These are phyloP conservation scores for Penicillium sp. DNA, from an alignment of 2,329 filamentous ascomycete species.

Conservation along the genomic window DNA sequence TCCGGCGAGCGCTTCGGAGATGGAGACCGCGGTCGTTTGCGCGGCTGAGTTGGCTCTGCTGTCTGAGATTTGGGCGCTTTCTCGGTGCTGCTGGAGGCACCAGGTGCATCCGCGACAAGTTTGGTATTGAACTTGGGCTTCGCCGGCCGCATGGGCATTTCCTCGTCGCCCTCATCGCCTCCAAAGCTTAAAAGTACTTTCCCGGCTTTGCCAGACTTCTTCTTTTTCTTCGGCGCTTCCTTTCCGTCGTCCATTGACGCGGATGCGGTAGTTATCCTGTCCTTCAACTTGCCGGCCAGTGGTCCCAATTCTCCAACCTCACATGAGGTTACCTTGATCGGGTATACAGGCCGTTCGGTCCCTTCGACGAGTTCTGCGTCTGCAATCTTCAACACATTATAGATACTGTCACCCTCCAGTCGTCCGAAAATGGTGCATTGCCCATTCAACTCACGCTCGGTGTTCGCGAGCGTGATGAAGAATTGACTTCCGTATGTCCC, in stretches of 20 bases:
- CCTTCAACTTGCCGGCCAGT: constrained; percentile 46
- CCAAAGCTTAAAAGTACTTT: constrained; percentile 50
- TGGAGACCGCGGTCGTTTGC: constrained; percentile 36
- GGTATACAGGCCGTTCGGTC: constrained; percentile 80
- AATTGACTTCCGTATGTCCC: constrained; percentile 94
- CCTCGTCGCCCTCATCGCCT: constrained; percentile 42
- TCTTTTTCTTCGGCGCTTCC: constrained; percentile 40
- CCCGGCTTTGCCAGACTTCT: constrained; percentile 41
- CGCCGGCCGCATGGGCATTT: constrained; percentile 36
- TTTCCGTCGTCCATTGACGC: constrained; percentile 26
- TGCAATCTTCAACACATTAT: constrained; percentile 90
- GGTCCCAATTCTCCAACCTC: constrained; percentile 48
- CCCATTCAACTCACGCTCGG: constrained; percentile 77
- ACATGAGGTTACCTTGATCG: constrained; percentile 65
- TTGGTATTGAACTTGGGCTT: constrained; percentile 52
- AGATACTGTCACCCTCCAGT: constrained; percentile 90
- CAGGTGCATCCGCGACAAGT: constrained; percentile 39
- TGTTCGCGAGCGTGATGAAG: constrained; percentile 83
- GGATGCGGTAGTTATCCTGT: constrained; percentile 38
- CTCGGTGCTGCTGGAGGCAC: constrained; percentile 11
- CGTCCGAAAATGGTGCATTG: constrained; percentile 94
- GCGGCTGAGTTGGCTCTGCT: constrained; percentile 14
- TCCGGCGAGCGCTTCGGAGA: constrained; percentile 28
- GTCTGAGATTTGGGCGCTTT: constrained; percentile 11
- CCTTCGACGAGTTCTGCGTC: constrained; percentile 78